Conservation (phyloP, 192 early-diverging fungal species). For the Coemansia guatemalensis region DNA sequence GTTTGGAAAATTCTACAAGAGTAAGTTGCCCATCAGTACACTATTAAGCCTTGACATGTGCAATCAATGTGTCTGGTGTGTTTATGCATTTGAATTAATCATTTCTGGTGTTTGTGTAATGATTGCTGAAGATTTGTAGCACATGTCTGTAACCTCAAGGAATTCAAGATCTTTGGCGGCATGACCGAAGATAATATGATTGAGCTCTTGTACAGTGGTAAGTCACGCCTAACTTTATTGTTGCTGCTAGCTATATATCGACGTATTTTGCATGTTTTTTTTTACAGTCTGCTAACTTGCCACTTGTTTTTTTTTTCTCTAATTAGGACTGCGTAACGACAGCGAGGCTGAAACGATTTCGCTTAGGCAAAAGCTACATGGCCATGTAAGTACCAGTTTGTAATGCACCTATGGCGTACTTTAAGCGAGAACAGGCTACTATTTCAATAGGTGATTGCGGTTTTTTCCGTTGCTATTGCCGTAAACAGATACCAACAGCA, state of each 20-base stretch:
- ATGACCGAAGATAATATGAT: slow-evolving; percentile 79
- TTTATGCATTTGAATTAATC: no score
- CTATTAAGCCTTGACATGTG: no score
- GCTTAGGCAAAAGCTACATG: slow-evolving; percentile 70
- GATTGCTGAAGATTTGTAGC: slow-evolving; percentile 16
- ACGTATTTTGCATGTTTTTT: slow-evolving; percentile 3
- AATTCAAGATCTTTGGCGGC: slow-evolving; percentile 95
- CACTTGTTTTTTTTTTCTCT: not conserved
- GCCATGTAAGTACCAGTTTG: slow-evolving; percentile 55
- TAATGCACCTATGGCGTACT: not conserved
- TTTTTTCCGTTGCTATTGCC: no score
- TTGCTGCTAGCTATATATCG: slow-evolving; percentile 11
- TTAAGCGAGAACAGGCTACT: no score
- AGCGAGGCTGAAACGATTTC: slow-evolving; percentile 85
- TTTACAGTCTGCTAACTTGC: not conserved
- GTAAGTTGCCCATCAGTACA: slow-evolving; percentile 59
- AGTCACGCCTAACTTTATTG: not conserved
- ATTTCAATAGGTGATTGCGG: no score
- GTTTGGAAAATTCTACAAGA: slow-evolving; percentile 90
- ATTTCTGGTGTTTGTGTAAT: not conserved
- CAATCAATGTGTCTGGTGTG: no score
- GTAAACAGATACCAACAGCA: no score
- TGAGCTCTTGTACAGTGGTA: slow-evolving; percentile 77
- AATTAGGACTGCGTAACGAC: slow-evolving; percentile 61
- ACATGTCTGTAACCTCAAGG: slow-evolving; percentile 96